These are phyloP conservation scores for Phoenix dactylifera DNA, from an alignment of 176 grass and related monocot species.

Conservation along the genomic window DNA sequence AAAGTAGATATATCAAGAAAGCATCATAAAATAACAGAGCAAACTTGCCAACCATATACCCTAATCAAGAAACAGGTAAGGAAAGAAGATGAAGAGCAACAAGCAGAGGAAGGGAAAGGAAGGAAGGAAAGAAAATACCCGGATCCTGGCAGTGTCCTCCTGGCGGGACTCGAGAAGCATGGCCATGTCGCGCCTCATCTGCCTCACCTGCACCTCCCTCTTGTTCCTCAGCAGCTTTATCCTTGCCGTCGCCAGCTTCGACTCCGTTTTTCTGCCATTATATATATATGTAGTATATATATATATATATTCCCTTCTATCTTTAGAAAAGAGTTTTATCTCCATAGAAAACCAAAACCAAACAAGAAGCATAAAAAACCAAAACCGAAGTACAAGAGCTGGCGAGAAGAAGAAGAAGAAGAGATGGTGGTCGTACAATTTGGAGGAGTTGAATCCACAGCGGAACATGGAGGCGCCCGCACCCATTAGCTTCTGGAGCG, in stretches of 20 bases:
- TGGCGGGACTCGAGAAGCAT: slow-evolving; percentile 54
- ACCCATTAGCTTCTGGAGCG: slow-evolving; percentile 3
- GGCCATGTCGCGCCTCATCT: slow-evolving; percentile 76
- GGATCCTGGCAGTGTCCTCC: slow-evolving; percentile 80
- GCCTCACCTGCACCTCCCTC: slow-evolving; percentile 61
- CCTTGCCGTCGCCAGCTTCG: slow-evolving; percentile 70
- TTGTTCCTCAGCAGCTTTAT: slow-evolving; percentile 81
- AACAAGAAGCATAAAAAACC: not conserved
- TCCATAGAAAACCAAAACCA: not conserved
- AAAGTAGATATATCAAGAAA: no score
- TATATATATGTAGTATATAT: no score
- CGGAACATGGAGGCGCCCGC: slow-evolving; percentile 22
- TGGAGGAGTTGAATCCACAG: slow-evolving; percentile 67
- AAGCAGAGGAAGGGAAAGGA: no score
- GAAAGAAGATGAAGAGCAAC: no score
- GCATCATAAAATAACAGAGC: no score
- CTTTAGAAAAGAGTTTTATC: no score
- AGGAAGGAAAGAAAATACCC: slow-evolving; percentile 20
- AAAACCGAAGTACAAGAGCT: not conserved
- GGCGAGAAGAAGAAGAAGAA: not conserved
- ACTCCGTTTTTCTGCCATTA: slow-evolving; percentile 72
- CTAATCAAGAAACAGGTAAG: no score
- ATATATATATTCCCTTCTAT: no score
- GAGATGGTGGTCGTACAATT: slow-evolving; percentile 29
- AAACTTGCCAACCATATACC: no score